These are phyloP conservation scores for Saksenaea oblongispora DNA, from an alignment of 371 early-diverging fungal species.

Conservation along the genomic window DNA sequence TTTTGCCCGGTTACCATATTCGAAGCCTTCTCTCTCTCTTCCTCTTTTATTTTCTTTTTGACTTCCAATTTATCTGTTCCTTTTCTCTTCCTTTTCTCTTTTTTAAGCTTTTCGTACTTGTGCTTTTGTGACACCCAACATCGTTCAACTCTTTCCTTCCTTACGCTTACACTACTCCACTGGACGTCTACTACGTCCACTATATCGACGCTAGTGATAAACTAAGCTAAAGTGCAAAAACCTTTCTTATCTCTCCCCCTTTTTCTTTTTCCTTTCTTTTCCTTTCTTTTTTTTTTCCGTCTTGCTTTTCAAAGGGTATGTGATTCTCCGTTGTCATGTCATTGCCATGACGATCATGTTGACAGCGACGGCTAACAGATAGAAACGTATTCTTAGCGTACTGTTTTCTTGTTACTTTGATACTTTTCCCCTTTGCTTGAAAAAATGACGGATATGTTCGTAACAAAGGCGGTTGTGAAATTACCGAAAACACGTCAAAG, in stretches of 20 bases:
- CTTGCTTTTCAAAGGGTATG: not conserved
- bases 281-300: slow-evolving; percentile 7
- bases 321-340: not conserved
- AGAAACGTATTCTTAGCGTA: not conserved
- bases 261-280: not conserved
- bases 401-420: not conserved
- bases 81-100: not conserved
- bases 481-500: slow-evolving; percentile 14
- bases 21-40: not conserved
- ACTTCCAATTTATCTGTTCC: not conserved
- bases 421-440: not conserved
- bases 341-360: not conserved
- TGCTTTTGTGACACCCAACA: slow-evolving; percentile 1
- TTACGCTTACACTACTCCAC: not conserved
- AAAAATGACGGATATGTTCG: slow-evolving; percentile 8
- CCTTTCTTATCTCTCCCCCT: not conserved
- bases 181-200: not conserved
- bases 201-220: not conserved
- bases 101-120: slow-evolving; percentile 6
- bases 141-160: not conserved
- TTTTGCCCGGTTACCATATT: not conserved
- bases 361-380: not conserved
- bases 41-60: not conserved
- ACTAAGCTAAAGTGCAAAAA: no score
- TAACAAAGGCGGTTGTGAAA: slow-evolving; percentile 11